Conservation (phyloP, 2,329 filamentous ascomycete genomes). For the Xylariales sp. region DNA sequence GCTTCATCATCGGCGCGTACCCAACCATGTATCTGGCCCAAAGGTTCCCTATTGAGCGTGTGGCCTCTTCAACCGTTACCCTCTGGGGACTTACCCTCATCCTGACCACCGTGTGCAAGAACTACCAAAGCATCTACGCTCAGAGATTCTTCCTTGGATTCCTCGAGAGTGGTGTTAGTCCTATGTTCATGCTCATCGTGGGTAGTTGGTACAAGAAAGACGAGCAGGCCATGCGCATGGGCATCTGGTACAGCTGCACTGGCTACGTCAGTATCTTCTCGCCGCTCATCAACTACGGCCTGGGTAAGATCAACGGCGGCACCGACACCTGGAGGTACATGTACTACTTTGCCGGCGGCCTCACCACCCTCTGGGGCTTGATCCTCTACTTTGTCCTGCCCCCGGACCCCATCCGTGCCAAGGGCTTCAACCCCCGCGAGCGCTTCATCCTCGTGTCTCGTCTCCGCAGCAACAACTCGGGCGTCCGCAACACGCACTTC, state of each 20-base stretch:
- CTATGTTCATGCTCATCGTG: conserved; percentile 52
- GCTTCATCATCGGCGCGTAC: conserved; percentile 42
- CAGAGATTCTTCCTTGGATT: conserved; percentile 53
- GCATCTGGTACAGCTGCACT: conserved; percentile 36
- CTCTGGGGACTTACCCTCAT: conserved; percentile 34
- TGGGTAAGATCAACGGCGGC: conserved; percentile 36
- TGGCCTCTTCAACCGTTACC: conserved; percentile 30
- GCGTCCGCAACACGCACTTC: conserved; percentile 36
- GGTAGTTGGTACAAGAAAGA: conserved; percentile 35
- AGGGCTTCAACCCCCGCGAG: conserved; percentile 19
- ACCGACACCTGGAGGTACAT: conserved; percentile 36
- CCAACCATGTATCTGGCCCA: conserved; percentile 37
- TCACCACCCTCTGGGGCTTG: conserved; percentile 36
- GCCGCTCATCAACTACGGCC: conserved; percentile 42
- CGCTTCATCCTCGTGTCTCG: conserved; percentile 22
- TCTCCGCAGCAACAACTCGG: conserved; percentile 29
- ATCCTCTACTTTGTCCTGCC: conserved; percentile 33
- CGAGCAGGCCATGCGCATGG: conserved; percentile 33
- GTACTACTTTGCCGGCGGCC: conserved; percentile 33
- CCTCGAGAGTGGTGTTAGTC: conserved; percentile 51
- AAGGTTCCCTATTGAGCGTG: conserved; percentile 38
- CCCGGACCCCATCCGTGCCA: conserved; percentile 33
- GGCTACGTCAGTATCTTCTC: conserved; percentile 40
- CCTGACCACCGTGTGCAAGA: conserved; percentile 30
- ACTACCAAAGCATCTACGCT: conserved; percentile 31